A percentile compares a stretch with the other conserved stretches of the same genome.
These are phyloP conservation scores for Decorospora gaudefroyi DNA, from an alignment of 2,329 filamentous ascomycete genomes.

Conservation along the genomic window DNA sequence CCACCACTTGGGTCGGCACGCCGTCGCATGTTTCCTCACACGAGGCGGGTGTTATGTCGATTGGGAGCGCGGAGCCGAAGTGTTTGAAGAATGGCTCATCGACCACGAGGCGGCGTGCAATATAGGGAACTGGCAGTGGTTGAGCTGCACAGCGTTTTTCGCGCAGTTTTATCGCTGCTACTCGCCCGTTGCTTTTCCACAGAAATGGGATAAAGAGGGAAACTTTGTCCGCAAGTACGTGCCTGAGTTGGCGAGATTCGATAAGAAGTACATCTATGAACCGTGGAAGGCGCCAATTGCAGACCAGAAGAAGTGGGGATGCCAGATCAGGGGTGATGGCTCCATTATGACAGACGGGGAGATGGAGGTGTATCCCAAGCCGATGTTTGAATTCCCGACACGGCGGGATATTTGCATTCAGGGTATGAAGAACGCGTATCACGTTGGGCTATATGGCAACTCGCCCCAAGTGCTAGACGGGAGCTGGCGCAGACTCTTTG, in stretches of 20 bases:
- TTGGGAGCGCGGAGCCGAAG: conserved; percentile 78
- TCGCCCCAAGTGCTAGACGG: conserved; percentile 66
- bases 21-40: conserved; percentile 81
- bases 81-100: conserved; percentile 75
- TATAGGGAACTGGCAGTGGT: conserved; percentile 77
- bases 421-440: conserved; percentile 72
- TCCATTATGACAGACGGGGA: conserved; percentile 48
- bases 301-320: conserved; percentile 71
- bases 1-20: conserved; percentile 75
- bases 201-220: conserved; percentile 75
- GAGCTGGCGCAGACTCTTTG: conserved; percentile 58
- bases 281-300: conserved; percentile 72
- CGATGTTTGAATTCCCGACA: conserved; percentile 75
- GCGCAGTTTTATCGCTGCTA: conserved; percentile 73
- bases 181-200: conserved; percentile 70
- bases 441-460: conserved; percentile 66
- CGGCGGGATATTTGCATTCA: conserved; percentile 65
- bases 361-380: conserved; percentile 65
- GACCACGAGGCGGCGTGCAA: conserved; percentile 78
- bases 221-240: conserved; percentile 67
- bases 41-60: conserved; percentile 76
- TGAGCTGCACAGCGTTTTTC: conserved; percentile 76
- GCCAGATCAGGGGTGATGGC: conserved; percentile 59
- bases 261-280: conserved; percentile 76
- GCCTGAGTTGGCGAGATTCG: conserved; percentile 65